Evolutionary conservation across 1,139 yeast species (phyloP).

Genomic region (Lizanozyma gosingica): DNA sequence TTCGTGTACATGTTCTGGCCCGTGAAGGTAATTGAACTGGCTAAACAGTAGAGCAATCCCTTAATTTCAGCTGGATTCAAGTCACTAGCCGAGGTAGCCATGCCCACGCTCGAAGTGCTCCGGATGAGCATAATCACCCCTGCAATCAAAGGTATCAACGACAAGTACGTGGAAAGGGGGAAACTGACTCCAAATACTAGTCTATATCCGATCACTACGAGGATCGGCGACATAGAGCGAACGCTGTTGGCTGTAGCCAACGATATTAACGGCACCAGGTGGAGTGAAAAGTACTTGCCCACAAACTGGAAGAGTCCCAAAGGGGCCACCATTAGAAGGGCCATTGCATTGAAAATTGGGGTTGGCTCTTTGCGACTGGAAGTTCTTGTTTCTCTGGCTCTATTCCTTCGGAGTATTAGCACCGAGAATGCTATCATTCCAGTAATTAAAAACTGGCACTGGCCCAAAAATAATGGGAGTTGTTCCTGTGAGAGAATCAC

Average conservation of each 20-base stretch:
- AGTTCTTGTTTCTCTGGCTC: neutral
- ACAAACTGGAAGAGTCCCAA: conserved; percentile 31
- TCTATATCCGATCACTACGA: conserved; percentile 29
- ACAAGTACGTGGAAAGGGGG: conserved; percentile 26
- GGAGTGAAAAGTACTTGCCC: conserved; percentile 29
- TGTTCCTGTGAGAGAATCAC: conserved; percentile 9
- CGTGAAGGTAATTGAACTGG: conserved; percentile 29
- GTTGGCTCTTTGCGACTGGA: neutral
- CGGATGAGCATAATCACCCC: conserved; percentile 30
- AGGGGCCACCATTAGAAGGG: conserved; percentile 11
- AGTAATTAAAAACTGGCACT: neutral
- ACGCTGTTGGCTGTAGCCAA: conserved; percentile 33
- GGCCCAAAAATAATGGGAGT: neutral
- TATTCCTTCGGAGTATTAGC: neutral
- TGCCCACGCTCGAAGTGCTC: conserved; percentile 16
- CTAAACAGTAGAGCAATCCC: conserved; percentile 22
- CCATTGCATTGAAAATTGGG: neutral
- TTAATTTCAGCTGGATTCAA: conserved; percentile 16
- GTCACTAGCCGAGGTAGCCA: conserved; percentile 1
- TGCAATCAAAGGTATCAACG: conserved; percentile 26
- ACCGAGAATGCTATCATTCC: neutral
- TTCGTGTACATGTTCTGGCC: conserved; percentile 37
- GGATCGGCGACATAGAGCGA: conserved; percentile 31
- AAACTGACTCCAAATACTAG: conserved; percentile 23
- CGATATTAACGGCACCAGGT: conserved; percentile 31